These are phyloP conservation scores for Tarenaya hassleriana DNA, from an alignment of 345 rosid species.

Conservation along the genomic window DNA sequence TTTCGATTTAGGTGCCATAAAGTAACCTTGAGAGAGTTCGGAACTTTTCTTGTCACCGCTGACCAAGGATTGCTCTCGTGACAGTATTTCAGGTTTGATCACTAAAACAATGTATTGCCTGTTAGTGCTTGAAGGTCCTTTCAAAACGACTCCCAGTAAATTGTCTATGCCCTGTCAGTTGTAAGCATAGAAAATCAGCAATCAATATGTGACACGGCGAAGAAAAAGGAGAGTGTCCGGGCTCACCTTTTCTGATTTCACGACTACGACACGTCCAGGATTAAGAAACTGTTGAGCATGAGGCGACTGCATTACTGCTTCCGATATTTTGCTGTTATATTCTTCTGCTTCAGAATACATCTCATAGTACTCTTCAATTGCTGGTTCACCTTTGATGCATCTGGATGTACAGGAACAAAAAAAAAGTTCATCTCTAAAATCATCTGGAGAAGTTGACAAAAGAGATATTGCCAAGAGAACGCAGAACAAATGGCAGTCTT, in stretches of 20 bases:
- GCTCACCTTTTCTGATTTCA: conserved; percentile 77
- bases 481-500: conserved; percentile 1
- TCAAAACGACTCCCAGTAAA: conserved; percentile 79
- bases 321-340: conserved; percentile 40
- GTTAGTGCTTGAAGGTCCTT: conserved; percentile 38
- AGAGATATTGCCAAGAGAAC: conserved; percentile 6
- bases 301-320: conserved; percentile 61
- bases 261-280: conserved; percentile 76
- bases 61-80: conserved; percentile 39
- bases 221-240: conserved; percentile 16
- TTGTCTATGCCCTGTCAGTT: conserved; percentile 59
- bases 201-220: conserved; percentile 15
- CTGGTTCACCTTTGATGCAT: conserved; percentile 88
- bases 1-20: conserved; percentile 66
- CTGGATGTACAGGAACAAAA: conserved; percentile 42
- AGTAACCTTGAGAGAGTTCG: conserved; percentile 46
- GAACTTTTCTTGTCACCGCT: conserved; percentile 46
- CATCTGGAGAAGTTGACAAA: conserved; percentile 1
- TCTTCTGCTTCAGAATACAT: conserved; percentile 54
- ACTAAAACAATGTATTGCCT: conserved; percentile 64
- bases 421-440: conserved; percentile 8
- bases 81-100: conserved; percentile 63
- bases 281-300: conserved; percentile 37
- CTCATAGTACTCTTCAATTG: conserved; percentile 85
- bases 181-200: conserved; percentile 13